Evolutionary conservation across 2,329 filamentous ascomycete genomes (phyloP), one percentile per base, ranked within the genome.

Genomic region (Fusarium pseudograminearum): DNA sequence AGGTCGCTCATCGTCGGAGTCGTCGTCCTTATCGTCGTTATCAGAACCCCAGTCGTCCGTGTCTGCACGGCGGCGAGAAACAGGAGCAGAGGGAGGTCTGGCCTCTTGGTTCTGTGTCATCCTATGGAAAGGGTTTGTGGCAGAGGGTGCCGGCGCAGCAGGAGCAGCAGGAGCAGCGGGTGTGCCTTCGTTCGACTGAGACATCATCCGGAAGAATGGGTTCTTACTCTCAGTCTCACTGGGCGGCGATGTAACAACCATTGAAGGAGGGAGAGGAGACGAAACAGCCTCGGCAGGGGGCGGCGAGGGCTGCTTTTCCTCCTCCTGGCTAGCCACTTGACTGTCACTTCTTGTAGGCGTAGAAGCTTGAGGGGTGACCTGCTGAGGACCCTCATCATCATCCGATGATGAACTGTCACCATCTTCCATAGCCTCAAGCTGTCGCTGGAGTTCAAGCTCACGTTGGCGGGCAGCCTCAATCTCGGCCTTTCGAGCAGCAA

Each of bases 111-210:
- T 87, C 73, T 91, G 88, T 7, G 91, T 89, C 77, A 97, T 89
- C 59, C 94, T 92, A 79, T 97, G 93, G 89, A 98, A 99, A 7
- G 96, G 96, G 77, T 99, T 99, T 12, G 93, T 98, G n/a, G 76
- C 78, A 24, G 78, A 77, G 34, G 83, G 77, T 33, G 70, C 77
- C 24, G 76, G 79, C 36, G 79, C 80, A 28, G 78, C 76, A 31
- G 73, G 79, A 65, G 81, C 80, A 38, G 34, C 34, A 38, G 34
- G n/a, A 68, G 82, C 76, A 31, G 81, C 75, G 16, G 79, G 74
- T 15, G 81, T 78, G 55, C 85, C 81, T 58, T 88, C 90, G 9
- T 83, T 83, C 12, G 89, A 83, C 78, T 94, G 91, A 51, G 89
- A 90, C 85, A 97, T 90, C 83, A 94, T 96, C 80, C 91, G 93